Evolutionary conservation across 345 rosid species (phyloP).

Genomic region (Rhodomyrtus tomentosa): DNA sequence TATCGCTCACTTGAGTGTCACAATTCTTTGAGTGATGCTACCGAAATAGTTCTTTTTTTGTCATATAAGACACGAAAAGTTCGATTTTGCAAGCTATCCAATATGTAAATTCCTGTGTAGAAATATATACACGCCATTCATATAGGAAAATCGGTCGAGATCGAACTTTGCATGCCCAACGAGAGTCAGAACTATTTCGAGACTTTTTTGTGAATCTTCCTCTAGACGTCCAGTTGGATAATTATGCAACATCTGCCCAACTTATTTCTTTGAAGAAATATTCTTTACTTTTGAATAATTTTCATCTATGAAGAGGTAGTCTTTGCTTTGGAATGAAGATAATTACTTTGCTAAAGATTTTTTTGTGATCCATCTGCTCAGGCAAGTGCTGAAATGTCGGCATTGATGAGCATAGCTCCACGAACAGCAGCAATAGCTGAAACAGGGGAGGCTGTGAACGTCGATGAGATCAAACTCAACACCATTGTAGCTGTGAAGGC

Average conservation of each 20-base stretch:
- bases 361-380: constrained; percentile 8
- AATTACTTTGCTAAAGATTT: not conserved
- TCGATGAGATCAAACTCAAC: constrained; percentile 52
- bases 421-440: constrained; percentile 74
- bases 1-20: not conserved
- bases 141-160: not conserved
- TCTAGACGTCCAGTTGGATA: not conserved
- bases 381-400: constrained; percentile 85
- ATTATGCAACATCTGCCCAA: not conserved
- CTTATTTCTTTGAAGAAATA: not conserved
- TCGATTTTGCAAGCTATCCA: not conserved
- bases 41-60: not conserved
- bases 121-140: not conserved
- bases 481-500: constrained; percentile 69
- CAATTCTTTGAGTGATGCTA: not conserved
- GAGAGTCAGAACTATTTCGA: not conserved
- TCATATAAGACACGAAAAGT: not conserved
- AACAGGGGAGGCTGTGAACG: constrained; percentile 73
- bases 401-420: constrained; percentile 74
- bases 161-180: not conserved
- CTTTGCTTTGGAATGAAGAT: not conserved
- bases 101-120: too few species aligned
- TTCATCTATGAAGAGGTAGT: not conserved
- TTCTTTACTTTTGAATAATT: not conserved
- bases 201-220: not conserved